These are phyloP conservation scores for Turritis glabra DNA, from an alignment of 345 rosid species.

Conservation along the genomic window DNA sequence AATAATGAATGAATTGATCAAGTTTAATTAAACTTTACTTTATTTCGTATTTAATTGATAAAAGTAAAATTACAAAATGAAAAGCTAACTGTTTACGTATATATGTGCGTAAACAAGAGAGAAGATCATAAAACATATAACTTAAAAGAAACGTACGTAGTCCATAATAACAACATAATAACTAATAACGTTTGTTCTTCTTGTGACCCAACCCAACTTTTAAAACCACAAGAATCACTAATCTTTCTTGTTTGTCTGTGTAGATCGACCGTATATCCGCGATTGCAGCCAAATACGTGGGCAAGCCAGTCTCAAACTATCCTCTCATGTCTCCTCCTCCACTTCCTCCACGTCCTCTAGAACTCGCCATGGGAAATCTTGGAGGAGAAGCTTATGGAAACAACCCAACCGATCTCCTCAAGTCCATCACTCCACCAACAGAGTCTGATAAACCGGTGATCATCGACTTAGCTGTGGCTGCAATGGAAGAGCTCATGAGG, in stretches of 20 bases:
- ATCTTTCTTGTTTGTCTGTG: conserved; percentile 14
- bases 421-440: conserved; percentile 55
- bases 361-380: conserved; percentile 61
- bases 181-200: background rate
- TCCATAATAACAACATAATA: background rate
- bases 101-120: background rate
- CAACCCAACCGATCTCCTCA: conserved; percentile 66
- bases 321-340: conserved; percentile 67
- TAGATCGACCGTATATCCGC: conserved; percentile 91
- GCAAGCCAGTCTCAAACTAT: conserved; percentile 81
- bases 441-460: conserved; percentile 84
- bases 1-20: too few relatives aligned
- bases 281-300: conserved; percentile 94
- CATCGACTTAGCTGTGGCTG: conserved; percentile 84
- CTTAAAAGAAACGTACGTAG: background rate
- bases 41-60: background rate
- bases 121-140: background rate
- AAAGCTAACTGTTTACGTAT: too few relatives aligned
- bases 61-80: background rate
- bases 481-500: conserved; percentile 86
- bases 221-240: too few relatives aligned
- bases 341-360: conserved; percentile 62
- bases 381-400: conserved; percentile 66
- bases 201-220: too few relatives aligned
- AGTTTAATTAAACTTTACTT: background rate